Evolutionary conservation across 306 rosid genomes (phyloP).

Genomic region (Fragaria vesca): DNA sequence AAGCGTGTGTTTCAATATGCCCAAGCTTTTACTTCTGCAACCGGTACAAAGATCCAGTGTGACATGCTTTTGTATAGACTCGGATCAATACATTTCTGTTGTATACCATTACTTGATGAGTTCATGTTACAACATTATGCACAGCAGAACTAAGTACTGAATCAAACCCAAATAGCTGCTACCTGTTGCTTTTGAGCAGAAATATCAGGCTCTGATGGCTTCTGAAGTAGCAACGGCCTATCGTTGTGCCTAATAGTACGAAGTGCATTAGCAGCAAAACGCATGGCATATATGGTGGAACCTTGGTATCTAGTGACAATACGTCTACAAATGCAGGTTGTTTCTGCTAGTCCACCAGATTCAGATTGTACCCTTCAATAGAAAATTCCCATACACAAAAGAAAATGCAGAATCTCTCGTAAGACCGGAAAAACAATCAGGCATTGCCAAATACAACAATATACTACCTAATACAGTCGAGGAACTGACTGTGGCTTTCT

Average conservation of each 20-base stretch:
- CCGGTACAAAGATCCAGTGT: not conserved
- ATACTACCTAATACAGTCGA: constrained; percentile 16
- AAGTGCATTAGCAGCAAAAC: not conserved
- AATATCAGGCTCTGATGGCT: not conserved
- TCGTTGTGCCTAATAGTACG: not conserved
- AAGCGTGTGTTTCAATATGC: no score
- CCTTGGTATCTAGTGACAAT: not conserved
- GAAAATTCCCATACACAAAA: not conserved
- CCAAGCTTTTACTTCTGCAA: not conserved
- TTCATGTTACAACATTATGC: not conserved
- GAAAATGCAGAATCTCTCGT: not conserved
- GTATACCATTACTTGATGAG: not conserved
- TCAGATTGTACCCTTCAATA: no score
- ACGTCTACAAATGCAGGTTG: not conserved
- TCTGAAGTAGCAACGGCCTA: not conserved
- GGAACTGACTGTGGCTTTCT: not conserved
- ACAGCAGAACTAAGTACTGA: not conserved
- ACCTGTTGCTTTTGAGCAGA: not conserved
- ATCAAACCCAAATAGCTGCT: not conserved
- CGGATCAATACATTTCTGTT: not conserved
- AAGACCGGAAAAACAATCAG: no score
- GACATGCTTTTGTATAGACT: not conserved
- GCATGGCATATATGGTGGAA: not conserved
- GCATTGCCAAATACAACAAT: no score
- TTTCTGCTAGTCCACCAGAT: not conserved